A percentile compares a stretch with the other conserved stretches of the same genome.
phyloP scores from a whole-genome alignment of 257 asterid genomes.

The Nicotiana otophora region DNA sequence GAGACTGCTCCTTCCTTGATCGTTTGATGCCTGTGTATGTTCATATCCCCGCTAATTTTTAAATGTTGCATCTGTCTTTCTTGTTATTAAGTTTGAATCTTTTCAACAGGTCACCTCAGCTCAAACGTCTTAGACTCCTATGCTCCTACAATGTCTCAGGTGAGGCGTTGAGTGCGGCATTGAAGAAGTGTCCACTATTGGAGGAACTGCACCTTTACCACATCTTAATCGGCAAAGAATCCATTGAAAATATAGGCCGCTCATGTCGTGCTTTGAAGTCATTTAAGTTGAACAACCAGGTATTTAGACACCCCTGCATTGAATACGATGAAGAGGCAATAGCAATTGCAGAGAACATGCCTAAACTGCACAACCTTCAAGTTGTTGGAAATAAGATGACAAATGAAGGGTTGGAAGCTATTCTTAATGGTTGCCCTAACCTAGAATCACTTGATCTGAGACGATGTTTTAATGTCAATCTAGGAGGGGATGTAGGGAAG shows the following conservation, averaged over 20 bases:
- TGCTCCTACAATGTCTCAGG: conserved; percentile 13
- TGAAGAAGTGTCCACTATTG: conserved; percentile 26
- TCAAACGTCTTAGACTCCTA: conserved; percentile 30
- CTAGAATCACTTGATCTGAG: conserved; percentile 52
- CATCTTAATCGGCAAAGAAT: background rate
- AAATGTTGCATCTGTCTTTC: background rate
- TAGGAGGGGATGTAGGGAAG: conserved; percentile 30
- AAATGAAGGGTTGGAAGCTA: conserved; percentile 28
- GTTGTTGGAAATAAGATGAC: conserved; percentile 26
- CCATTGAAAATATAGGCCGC: conserved; percentile 28
- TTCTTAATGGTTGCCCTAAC: conserved; percentile 43
- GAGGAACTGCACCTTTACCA: conserved; percentile 43
- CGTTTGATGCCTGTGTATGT: background rate
- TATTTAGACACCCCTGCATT: background rate
- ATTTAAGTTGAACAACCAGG: conserved; percentile 17
- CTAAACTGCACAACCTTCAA: conserved; percentile 33
- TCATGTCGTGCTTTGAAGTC: conserved; percentile 36
- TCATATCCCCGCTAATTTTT: background rate
- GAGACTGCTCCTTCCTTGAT: background rate
- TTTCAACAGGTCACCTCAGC: conserved; percentile 34
- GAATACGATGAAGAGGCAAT: conserved; percentile 21
- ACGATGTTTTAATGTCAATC: conserved; percentile 26
- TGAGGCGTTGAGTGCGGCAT: conserved; percentile 21
- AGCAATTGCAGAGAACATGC: conserved; percentile 41
- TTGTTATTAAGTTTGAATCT: background rate